A percentile compares a stretch with the other conserved stretches of the same genome.
These are phyloP conservation scores for Carex sylvatica DNA, from an alignment of 202 grass and related monocot genomes.

Conservation along the genomic window DNA sequence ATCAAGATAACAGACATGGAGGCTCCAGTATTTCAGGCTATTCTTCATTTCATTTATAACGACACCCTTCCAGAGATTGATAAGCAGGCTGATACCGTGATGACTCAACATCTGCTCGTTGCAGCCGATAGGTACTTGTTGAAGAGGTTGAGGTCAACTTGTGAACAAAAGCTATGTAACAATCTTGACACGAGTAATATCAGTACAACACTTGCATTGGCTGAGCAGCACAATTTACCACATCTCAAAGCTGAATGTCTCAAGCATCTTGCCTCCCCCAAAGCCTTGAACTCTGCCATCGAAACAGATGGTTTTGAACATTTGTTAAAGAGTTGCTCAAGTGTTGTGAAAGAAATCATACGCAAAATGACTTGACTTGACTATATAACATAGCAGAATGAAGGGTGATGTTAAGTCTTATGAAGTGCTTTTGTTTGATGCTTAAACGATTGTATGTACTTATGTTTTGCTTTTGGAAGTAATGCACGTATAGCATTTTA, in stretches of 20 bases:
- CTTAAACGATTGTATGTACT: no score
- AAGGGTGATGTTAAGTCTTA: no score
- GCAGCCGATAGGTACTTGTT: constrained; percentile 26
- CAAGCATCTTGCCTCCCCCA: not conserved
- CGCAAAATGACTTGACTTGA: no score
- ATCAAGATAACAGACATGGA: constrained; percentile 16
- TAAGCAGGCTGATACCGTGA: not conserved
- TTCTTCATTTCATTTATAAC: constrained; percentile 33
- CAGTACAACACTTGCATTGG: not conserved
- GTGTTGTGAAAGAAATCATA: no score
- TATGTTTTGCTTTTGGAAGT: no score
- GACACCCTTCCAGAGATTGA: constrained; percentile 14
- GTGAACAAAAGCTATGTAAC: constrained; percentile 27
- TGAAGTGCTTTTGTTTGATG: no score
- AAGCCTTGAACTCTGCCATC: not conserved
- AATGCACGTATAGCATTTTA: no score
- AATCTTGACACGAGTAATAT: not conserved
- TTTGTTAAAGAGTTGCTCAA: constrained; percentile 9
- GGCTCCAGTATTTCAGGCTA: not conserved
- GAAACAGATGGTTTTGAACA: not conserved
- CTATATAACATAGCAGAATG: no score
- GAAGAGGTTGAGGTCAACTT: constrained; percentile 30
- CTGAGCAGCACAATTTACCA: constrained; percentile 29
- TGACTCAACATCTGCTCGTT: constrained; percentile 16
- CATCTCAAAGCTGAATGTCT: constrained; percentile 33